Conservation (phyloP, 2,329 filamentous ascomycete genomes). For the Scortechinia acanthostroma region DNA sequence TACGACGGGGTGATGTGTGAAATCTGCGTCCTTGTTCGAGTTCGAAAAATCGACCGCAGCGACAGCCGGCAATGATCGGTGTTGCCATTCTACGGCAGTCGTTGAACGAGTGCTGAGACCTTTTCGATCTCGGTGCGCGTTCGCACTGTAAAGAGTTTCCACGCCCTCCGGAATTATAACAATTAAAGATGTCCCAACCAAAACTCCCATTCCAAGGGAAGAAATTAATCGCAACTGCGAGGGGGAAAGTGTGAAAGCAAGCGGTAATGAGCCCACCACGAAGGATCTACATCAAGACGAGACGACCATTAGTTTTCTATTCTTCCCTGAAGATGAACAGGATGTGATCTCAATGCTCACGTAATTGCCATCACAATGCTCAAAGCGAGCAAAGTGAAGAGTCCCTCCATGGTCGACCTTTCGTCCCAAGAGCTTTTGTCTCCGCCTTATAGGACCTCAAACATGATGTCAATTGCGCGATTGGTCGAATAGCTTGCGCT, state of each 20-base stretch:
- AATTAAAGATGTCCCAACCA: conserved; percentile 1
- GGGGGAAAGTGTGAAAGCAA: not conserved
- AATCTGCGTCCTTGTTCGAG: too few species aligned
- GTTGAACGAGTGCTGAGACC: not conserved
- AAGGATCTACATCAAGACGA: not conserved
- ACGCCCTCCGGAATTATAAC: not conserved
- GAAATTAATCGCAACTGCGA: conserved; percentile 1
- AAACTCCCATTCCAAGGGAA: not conserved
- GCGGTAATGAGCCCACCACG: conserved; percentile 1
- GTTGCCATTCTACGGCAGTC: not conserved
- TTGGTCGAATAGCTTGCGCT: too few species aligned
- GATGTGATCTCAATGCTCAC: not conserved
- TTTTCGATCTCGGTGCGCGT: not conserved
- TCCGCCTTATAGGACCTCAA: not conserved
- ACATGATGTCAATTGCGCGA: conserved; percentile 1
- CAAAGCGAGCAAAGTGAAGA: not conserved
- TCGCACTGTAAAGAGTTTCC: conserved; percentile 1
- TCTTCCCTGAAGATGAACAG: not conserved
- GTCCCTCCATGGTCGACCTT: conserved; percentile 2
- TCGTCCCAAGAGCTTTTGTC: not conserved
- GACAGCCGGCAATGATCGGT: not conserved
- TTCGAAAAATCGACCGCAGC: not conserved
- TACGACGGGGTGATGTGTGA: not conserved
- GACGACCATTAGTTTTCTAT: not conserved
- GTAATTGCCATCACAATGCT: conserved; percentile 2